phyloP scores from a whole-genome alignment of 306 rosid genomes.

The Betula pendula region DNA sequence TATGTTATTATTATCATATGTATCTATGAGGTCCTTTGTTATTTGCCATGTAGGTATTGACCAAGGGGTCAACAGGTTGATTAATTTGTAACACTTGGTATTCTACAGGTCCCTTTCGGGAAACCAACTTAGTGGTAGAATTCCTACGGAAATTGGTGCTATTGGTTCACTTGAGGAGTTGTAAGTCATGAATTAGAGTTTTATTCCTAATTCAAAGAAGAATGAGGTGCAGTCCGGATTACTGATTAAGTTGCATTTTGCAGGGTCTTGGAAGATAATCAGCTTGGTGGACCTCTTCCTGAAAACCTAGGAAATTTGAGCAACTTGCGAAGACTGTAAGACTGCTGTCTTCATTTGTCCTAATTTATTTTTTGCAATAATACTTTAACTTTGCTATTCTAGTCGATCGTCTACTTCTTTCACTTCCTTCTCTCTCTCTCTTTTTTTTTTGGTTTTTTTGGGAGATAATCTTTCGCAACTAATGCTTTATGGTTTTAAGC shows the following conservation, averaged over 20 bases:
- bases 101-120: constrained; percentile 61
- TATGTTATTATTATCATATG: constrained; percentile 32
- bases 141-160: constrained; percentile 60
- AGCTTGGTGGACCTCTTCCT: constrained; percentile 66
- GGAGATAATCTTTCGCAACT: not conserved
- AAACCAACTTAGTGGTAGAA: constrained; percentile 59
- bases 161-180: constrained; percentile 45
- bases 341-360: not conserved
- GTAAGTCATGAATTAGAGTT: constrained; percentile 45
- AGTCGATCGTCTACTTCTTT: not conserved
- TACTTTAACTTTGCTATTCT: constrained; percentile 14
- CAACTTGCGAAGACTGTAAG: constrained; percentile 54
- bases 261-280: constrained; percentile 68
- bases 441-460: not conserved
- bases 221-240: constrained; percentile 18
- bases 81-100: constrained; percentile 8
- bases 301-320: constrained; percentile 54
- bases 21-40: not conserved
- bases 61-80: constrained; percentile 6
- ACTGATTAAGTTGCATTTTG: constrained; percentile 16
- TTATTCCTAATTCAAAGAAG: not conserved
- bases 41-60: not conserved
- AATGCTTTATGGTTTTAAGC: not conserved
- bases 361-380: not conserved
- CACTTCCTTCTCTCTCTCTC: not conserved